Base-by-base conservation (phyloP, 257 asterid species). In the Solanum verrucosum region DNA sequence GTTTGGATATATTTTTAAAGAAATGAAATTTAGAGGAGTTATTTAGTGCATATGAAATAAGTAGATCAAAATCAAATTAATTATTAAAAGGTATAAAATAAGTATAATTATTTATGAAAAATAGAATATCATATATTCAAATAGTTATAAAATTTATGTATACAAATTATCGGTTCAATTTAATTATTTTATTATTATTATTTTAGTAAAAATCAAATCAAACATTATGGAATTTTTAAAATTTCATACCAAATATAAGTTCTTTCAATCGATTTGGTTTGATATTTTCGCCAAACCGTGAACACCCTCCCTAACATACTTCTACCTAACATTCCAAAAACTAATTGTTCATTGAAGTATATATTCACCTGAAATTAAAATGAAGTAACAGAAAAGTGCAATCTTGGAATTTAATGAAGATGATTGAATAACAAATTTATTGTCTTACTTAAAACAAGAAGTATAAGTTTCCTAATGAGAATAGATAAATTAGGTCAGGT, bases 401-500 rank as follows among this genome's bases (percentile, higher is more conserved):
- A 49, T 82, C 31, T 31, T 82, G 42, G 68, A 31, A 49, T 49
- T 79, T 82, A 33, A 29, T 82, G 86, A 82, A 82, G 86, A 49
- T 82, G 86, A 49, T 49, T 82, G 38, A 27, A 38, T 40, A 73
- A 46, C 72, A 71, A 73, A 49, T 86, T 70, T 20, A 33, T 31
- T 79, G 34, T 87, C 29, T 42, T 44, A 63, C 31, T 49, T 79
- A 10, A 79, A 16, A 79, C 9, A 79, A 27, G 25, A 79, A 59
- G 40, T 25, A 65, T 25, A 49, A 74, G 60, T 31, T 82, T 49
- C 86, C 42, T 18, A 9, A 49, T 46, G 29, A 18, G 44, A 18
- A 82, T 49, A 82, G 70, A 82, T 82, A 82, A 68, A 88, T 91
- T 88, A 92, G 94, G 90, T 89, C 89, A 87, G 92, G 91, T 90